phyloP scores from a whole-genome alignment of 2,329 filamentous ascomycete genomes.

The Leptoxyphium fumago region DNA sequence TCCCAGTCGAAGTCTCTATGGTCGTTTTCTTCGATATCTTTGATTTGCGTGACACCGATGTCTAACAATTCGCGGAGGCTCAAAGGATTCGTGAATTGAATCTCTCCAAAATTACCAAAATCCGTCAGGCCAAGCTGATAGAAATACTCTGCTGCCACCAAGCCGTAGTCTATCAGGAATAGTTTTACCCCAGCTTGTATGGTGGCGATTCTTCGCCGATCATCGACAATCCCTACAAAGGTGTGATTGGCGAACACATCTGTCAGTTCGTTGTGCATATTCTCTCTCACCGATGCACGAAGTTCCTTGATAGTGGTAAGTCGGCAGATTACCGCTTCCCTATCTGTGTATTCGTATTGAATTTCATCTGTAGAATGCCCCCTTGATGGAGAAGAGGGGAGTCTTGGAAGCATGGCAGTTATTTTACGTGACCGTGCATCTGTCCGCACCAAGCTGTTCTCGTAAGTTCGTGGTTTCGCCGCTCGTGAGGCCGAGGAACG shows the following conservation, averaged over 20 bases:
- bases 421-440: conserved; percentile 86
- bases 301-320: conserved; percentile 78
- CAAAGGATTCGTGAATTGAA: conserved; percentile 65
- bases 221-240: conserved; percentile 87
- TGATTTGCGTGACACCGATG: conserved; percentile 58
- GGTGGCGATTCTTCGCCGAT: conserved; percentile 71
- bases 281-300: conserved; percentile 62
- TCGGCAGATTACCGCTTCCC: conserved; percentile 53
- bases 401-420: conserved; percentile 76
- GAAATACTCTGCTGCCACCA: conserved; percentile 73
- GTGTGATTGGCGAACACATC: conserved; percentile 79
- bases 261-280: conserved; percentile 72
- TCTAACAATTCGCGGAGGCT: conserved; percentile 54
- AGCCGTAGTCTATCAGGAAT: conserved; percentile 84
- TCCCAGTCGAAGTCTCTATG: conserved; percentile 49
- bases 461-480: conserved; percentile 44
- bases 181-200: conserved; percentile 87
- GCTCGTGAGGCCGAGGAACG: conserved; percentile 5
- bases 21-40: conserved; percentile 14
- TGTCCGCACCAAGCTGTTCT: conserved; percentile 81
- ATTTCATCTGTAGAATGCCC: conserved; percentile 32
- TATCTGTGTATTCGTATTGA: conserved; percentile 58
- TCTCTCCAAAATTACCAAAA: conserved; percentile 83
- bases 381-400: conserved; percentile 22
- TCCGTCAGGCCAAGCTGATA: conserved; percentile 92